These are phyloP conservation scores for Antrodiella citrinella DNA, from an alignment of 768 basidiomycete genomes.

Conservation along the genomic window DNA sequence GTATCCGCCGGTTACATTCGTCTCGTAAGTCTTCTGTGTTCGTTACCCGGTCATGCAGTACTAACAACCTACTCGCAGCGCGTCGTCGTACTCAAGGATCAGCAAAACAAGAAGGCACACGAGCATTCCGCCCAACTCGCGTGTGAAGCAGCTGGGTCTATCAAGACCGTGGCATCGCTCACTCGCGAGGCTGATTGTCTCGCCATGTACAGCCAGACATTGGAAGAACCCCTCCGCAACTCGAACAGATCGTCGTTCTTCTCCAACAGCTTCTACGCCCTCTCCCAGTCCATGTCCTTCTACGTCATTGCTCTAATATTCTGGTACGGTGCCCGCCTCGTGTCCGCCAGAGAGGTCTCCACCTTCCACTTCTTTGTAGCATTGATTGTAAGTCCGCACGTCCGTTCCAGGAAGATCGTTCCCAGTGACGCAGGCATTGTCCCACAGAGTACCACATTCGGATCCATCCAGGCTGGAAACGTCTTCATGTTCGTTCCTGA, in stretches of 20 bases:
- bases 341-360: slow-evolving; percentile 43
- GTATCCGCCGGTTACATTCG: slow-evolving; percentile 76
- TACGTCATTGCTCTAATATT: slow-evolving; percentile 78
- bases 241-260: slow-evolving; percentile 57
- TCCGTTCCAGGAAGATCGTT: not conserved
- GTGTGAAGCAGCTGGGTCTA: slow-evolving; percentile 83
- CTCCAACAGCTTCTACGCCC: slow-evolving; percentile 56
- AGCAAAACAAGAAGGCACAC: slow-evolving; percentile 71
- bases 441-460: slow-evolving; percentile 59
- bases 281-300: slow-evolving; percentile 69
- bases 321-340: slow-evolving; percentile 64
- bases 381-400: slow-evolving; percentile 51
- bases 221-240: slow-evolving; percentile 61
- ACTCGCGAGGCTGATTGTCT: slow-evolving; percentile 80
- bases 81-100: slow-evolving; percentile 83
- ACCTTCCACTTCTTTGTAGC: slow-evolving; percentile 74
- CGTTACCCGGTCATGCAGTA: not conserved
- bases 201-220: slow-evolving; percentile 50
- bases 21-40: slow-evolving; percentile 22
- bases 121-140: slow-evolving; percentile 79
- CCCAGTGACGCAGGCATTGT: not conserved
- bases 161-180: slow-evolving; percentile 82
- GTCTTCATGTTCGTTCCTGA: slow-evolving; percentile 84
- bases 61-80: slow-evolving; percentile 10
- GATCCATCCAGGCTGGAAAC: slow-evolving; percentile 83